phyloP scores from a whole-genome alignment of 2,329 filamentous ascomycete species.

The Aureobasidium musti region DNA sequence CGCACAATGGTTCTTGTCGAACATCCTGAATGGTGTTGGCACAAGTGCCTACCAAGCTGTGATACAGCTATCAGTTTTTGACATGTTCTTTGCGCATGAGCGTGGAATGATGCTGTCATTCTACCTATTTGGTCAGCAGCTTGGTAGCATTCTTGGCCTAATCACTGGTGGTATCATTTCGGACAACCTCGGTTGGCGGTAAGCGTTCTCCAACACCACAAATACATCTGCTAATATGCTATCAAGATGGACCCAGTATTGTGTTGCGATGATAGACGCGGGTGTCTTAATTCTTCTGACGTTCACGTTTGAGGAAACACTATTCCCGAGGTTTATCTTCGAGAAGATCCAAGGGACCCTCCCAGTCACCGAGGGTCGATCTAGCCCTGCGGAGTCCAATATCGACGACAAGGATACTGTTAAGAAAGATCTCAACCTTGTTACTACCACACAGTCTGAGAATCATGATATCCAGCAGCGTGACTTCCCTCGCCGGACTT shows the following conservation, averaged over 20 bases:
- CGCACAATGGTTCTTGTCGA: constrained; percentile 41
- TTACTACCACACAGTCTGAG: constrained; percentile 1
- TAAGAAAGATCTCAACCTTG: constrained; percentile 5
- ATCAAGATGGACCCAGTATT: constrained; percentile 39
- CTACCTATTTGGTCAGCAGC: constrained; percentile 47
- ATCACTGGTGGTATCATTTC: constrained; percentile 44
- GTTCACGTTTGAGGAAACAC: constrained; percentile 43
- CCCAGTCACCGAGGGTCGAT: neutral
- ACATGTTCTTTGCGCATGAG: constrained; percentile 46
- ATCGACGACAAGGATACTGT: neutral
- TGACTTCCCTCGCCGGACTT: constrained; percentile 33
- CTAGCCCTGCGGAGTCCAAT: neutral
- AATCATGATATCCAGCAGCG: neutral
- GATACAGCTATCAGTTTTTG: constrained; percentile 47
- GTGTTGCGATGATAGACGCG: constrained; percentile 40
- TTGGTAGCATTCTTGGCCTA: constrained; percentile 45
- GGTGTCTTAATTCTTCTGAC: constrained; percentile 32
- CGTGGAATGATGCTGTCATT: constrained; percentile 44
- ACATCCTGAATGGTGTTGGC: constrained; percentile 41
- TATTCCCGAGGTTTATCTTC: constrained; percentile 43
- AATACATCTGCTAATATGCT: neutral
- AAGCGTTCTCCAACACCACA: neutral
- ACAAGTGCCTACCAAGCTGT: constrained; percentile 45
- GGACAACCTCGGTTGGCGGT: constrained; percentile 41
- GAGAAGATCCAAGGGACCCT: constrained; percentile 8